Evolutionary conservation across 495 filamentous ascomycete genomes (phyloP).

Genomic region (Glonium stellatum): DNA sequence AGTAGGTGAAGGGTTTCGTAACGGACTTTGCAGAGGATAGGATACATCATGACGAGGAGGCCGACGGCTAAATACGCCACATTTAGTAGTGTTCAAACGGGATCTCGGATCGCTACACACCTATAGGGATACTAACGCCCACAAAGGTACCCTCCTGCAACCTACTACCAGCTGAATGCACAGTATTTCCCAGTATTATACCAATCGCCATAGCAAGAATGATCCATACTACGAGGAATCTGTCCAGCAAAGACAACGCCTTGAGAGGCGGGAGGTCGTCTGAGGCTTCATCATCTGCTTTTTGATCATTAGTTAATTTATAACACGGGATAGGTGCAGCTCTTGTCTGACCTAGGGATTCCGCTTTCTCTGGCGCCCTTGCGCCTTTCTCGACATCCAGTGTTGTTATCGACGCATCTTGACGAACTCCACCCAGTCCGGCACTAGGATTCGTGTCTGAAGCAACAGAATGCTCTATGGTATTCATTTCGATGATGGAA

Average conservation of each 20-base stretch:
- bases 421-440: neutral
- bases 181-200: constrained; percentile 74
- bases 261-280: constrained; percentile 40
- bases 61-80: constrained; percentile 53
- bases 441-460: neutral
- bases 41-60: constrained; percentile 91
- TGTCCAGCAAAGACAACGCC: constrained; percentile 61
- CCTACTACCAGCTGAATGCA: constrained; percentile 51
- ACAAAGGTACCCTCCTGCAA: constrained; percentile 67
- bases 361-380: neutral
- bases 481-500: neutral
- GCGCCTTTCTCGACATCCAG: constrained; percentile 4
- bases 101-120: constrained; percentile 39
- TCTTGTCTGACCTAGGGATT: neutral
- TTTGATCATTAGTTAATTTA: neutral
- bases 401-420: neutral
- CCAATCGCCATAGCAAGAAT: constrained; percentile 77
- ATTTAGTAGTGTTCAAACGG: neutral
- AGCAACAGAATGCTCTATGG: neutral
- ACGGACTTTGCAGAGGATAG: constrained; percentile 86
- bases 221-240: constrained; percentile 78
- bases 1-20: constrained; percentile 71
- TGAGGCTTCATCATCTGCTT: neutral
- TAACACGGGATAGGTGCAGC: neutral
- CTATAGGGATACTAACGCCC: constrained; percentile 71